Base-by-base conservation (phyloP, 2,329 filamentous ascomycete genomes). In the Fusarium poae region DNA sequence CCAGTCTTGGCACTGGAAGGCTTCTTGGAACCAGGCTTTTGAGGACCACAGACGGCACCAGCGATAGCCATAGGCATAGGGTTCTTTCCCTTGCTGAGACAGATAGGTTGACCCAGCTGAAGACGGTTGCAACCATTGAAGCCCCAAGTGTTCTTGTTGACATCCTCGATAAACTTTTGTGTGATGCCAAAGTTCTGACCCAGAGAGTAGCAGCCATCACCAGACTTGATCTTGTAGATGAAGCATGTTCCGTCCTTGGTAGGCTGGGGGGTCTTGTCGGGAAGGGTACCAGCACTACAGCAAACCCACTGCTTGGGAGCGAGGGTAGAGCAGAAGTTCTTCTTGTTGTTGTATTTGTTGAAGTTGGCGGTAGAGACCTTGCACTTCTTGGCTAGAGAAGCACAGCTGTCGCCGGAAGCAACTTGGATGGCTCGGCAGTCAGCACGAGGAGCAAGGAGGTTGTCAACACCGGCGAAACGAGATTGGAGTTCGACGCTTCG, bases 141-240 rank as follows among this genome's bases (percentile, higher is more conserved):
- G 1, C 76, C 79, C 79, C 79, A 82, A 0, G 79, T 81, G 45
- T 78, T 71, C 53, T 76, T 78, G 71, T 82, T 82, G 15, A 73
- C 73, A 12, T 56, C 39, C 23, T 80, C 75, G 16, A 87, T 76
- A 5, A 82, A 72, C 0, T 75, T 65, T 0, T 74, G 58, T 0
- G 77, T 82, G 8, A 85, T 65, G 6, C 72, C 67, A 62, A 82
- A 68, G 40, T 61, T 64, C 18, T 66, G 67, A 0, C 76, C 75
- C 0, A 83, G 72, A 3, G 51, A 29, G 63, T 65, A 37, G 66
- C 82, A 83, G 1, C 60, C 67, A 32, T 82, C 80, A 0, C 72
- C 75, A 0, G 63, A 46, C 49, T 75, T 62, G 21, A 82, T 75
- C 0, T 57, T 68, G 60, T 82, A 79, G 6, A 72, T 69, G 4